Evolutionary conservation across 2,329 filamentous ascomycete species (phyloP).

Genomic region (Blastomyces parvus): DNA sequence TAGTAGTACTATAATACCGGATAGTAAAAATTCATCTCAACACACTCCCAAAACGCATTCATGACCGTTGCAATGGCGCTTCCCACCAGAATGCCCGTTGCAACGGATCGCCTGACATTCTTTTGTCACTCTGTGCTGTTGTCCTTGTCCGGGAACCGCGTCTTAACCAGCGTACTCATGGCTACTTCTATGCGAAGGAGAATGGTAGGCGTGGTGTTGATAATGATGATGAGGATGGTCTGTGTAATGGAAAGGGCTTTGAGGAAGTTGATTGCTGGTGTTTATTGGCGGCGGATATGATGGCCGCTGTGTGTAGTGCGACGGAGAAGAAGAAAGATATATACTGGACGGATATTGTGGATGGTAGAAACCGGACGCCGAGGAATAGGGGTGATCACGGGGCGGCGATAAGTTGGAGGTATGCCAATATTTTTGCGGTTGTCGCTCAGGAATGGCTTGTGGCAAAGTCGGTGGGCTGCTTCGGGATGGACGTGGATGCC

Average conservation of each 20-base stretch:
- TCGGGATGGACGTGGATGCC: background rate
- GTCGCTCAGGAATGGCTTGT: slow-evolving; percentile 3
- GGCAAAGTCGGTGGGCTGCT: background rate
- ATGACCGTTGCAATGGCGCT: slow-evolving; percentile 33
- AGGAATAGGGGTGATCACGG: background rate
- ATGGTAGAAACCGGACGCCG: background rate
- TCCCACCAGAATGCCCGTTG: slow-evolving; percentile 28
- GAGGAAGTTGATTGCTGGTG: background rate
- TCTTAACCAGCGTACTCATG: slow-evolving; percentile 8
- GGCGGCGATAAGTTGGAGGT: background rate
- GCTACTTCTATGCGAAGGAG: slow-evolving; percentile 10
- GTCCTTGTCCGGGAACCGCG: slow-evolving; percentile 11
- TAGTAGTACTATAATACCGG: background rate
- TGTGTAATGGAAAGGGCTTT: background rate
- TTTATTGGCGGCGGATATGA: slow-evolving; percentile 4
- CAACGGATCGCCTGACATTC: slow-evolving; percentile 26
- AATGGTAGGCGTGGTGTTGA: slow-evolving; percentile 4
- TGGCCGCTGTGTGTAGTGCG: background rate
- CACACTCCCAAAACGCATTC: slow-evolving; percentile 31
- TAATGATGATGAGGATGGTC: slow-evolving; percentile 6
- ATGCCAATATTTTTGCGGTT: background rate
- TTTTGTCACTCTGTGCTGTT: slow-evolving; percentile 21
- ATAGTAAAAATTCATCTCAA: slow-evolving; percentile 4
- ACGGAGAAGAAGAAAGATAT: background rate
- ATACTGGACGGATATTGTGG: slow-evolving; percentile 3